Percentiles rank a stretch among this genome's conserved stretches.
phyloP scores from a whole-genome alignment of 2,329 filamentous ascomycete species.

The Cercospora brassicicola region DNA sequence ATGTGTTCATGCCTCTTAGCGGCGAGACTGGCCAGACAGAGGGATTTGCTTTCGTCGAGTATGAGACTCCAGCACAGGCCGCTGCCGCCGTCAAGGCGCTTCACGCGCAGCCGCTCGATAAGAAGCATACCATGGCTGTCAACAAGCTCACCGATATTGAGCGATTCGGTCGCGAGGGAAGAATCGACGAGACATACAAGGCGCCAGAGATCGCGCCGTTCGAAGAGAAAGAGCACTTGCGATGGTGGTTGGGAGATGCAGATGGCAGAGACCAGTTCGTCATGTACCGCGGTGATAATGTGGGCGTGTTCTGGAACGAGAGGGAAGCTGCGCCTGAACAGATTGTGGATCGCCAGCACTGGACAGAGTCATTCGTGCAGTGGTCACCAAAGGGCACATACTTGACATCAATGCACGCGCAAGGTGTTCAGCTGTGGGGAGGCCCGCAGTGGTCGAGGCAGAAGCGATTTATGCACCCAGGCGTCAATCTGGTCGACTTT shows the following conservation, averaged over 20 bases:
- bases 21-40: slow-evolving; percentile 82
- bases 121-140: slow-evolving; percentile 90
- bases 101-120: slow-evolving; percentile 84
- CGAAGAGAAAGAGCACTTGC: slow-evolving; percentile 86
- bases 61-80: slow-evolving; percentile 85
- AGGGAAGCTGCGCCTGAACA: slow-evolving; percentile 86
- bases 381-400: slow-evolving; percentile 96
- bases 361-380: slow-evolving; percentile 97
- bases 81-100: slow-evolving; percentile 85
- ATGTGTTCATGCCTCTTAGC: slow-evolving; percentile 83
- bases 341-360: slow-evolving; percentile 88
- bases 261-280: slow-evolving; percentile 93
- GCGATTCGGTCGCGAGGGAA: slow-evolving; percentile 89
- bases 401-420: slow-evolving; percentile 89
- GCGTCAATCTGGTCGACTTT: slow-evolving; percentile 93
- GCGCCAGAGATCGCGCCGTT: slow-evolving; percentile 81
- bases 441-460: slow-evolving; percentile 85
- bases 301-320: slow-evolving; percentile 98
- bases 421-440: slow-evolving; percentile 97
- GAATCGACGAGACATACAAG: slow-evolving; percentile 86
- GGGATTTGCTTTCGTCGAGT: slow-evolving; percentile 96
- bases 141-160: slow-evolving; percentile 99
- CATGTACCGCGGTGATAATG: slow-evolving; percentile 87
- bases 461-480: slow-evolving; percentile 91
- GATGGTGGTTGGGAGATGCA: slow-evolving; percentile 87